Evolutionary conservation across 2,329 filamentous ascomycete species (phyloP), one percentile per base, ranked within the genome.

Genomic region (Cylindrodendrum hubeiense): DNA sequence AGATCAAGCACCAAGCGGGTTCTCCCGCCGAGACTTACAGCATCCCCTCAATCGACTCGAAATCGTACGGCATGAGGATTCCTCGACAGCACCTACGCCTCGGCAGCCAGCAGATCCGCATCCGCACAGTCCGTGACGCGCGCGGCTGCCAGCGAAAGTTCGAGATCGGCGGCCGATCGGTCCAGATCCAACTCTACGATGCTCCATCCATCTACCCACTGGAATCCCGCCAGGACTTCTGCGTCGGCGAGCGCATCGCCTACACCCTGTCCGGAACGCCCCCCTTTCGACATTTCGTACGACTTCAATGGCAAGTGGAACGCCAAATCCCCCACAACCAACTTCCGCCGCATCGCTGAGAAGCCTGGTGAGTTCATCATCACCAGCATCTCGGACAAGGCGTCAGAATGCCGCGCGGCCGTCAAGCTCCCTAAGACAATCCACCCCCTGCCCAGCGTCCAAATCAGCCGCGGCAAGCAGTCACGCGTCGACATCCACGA

Each of bases 401-500:
- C 94, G 2, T 95, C 92, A 68, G 91, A 95, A 74, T 99, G 97
- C 78, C 92, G 92, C 61, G 93, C 95, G 0, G 86, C 89, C 8
- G 92, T 94, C 60, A 87, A 93, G 66, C 88, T 98, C 53, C 88
- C 87, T 56, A 97, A 97, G 79, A 86, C 87, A 7, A 97, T 99
- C 72, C 96, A 98, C 77, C 91, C 94, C 55, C 91, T 98, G 82
- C 96, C 96, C 3, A 95, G 92, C 64, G 97, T 98, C 50, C 91
- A 91, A 71, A 93, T 99, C 71, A 95, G 92, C 75, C 93, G 93
- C 74, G 97, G 97, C 30, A 88, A 88, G 67, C 90, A 93, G 64
- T 89, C 90, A 7, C 90, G 92, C 70, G 91, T 97, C 37, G 96
- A 98, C 77, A 99, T 99, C 67, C 97, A 98, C 78, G 95, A 99